phyloP scores from a whole-genome alignment of 305 asterid species.

The Solanum hybrid region DNA sequence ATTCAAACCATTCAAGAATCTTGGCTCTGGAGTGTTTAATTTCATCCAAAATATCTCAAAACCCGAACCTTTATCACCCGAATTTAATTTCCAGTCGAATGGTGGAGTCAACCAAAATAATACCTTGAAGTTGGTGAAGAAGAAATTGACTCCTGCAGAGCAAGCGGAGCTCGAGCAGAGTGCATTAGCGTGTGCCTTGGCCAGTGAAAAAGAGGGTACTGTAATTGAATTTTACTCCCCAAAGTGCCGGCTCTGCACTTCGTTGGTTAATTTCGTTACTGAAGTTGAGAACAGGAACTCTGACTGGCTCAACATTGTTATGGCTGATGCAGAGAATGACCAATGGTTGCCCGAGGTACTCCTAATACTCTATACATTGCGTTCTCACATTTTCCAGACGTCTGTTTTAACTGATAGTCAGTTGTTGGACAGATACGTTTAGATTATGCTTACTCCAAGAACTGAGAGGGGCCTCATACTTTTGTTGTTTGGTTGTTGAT shows the following conservation, averaged over 20 bases:
- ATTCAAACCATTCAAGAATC: slow-evolving; percentile 48
- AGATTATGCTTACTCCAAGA: neutral
- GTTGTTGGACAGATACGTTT: neutral
- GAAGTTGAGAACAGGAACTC: slow-evolving; percentile 63
- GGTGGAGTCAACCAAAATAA: neutral
- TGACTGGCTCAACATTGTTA: slow-evolving; percentile 74
- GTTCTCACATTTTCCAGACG: neutral
- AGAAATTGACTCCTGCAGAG: slow-evolving; percentile 32
- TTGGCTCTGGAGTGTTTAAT: slow-evolving; percentile 36
- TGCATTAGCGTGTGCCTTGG: slow-evolving; percentile 61
- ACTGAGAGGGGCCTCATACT: neutral
- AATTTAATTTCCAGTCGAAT: slow-evolving; percentile 5
- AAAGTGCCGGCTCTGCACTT: slow-evolving; percentile 78
- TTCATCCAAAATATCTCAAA: slow-evolving; percentile 27
- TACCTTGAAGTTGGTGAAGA: neutral
- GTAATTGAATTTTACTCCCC: slow-evolving; percentile 85
- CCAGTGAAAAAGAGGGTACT: slow-evolving; percentile 62
- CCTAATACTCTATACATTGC: neutral
- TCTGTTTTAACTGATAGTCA: neutral
- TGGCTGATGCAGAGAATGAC: slow-evolving; percentile 82
- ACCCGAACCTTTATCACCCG: slow-evolving; percentile 7
- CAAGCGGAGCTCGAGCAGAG: slow-evolving; percentile 82
- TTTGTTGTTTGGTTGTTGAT: neutral
- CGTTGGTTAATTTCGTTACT: slow-evolving; percentile 50
- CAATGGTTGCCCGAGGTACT: slow-evolving; percentile 87